Percentiles rank a stretch among this genome's conserved stretches.
Evolutionary conservation across 768 basidiomycete species (phyloP).

Genomic region (Leccinum disarticulatum): DNA sequence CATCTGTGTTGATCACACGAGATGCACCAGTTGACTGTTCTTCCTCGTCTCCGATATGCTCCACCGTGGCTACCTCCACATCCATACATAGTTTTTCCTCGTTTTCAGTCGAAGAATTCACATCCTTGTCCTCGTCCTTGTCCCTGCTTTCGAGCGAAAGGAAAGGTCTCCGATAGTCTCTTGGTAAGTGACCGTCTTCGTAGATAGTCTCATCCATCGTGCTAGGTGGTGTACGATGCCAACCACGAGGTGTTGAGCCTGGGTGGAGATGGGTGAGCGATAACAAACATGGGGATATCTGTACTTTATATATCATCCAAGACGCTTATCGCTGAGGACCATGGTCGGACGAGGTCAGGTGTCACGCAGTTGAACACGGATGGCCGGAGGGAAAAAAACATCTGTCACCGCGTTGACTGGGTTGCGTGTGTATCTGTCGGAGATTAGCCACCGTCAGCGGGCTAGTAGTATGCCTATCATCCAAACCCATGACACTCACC

Average conservation of each 20-base stretch:
- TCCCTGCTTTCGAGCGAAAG: background rate
- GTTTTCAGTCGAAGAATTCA: background rate
- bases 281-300: background rate
- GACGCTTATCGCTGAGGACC: conserved; percentile 11
- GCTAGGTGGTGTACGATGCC: background rate
- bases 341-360: background rate
- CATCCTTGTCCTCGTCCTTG: background rate
- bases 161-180: background rate
- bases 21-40: background rate
- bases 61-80: conserved; percentile 3
- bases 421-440: conserved; percentile 5
- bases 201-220: conserved; percentile 1
- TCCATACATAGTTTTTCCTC: background rate
- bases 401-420: background rate
- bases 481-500: conserved; percentile 7
- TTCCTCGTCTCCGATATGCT: background rate
- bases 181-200: background rate
- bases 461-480: background rate
- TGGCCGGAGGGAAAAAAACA: background rate
- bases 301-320: background rate
- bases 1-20: conserved; percentile 22
- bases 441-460: background rate
- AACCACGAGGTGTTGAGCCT: background rate
- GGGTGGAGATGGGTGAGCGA: background rate
- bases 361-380: background rate